Percentiles rank a stretch among this genome's conserved stretches.
These are phyloP conservation scores for Leishmania tarentolae DNA, from an alignment of 208 protist species.

Conservation along the genomic window DNA sequence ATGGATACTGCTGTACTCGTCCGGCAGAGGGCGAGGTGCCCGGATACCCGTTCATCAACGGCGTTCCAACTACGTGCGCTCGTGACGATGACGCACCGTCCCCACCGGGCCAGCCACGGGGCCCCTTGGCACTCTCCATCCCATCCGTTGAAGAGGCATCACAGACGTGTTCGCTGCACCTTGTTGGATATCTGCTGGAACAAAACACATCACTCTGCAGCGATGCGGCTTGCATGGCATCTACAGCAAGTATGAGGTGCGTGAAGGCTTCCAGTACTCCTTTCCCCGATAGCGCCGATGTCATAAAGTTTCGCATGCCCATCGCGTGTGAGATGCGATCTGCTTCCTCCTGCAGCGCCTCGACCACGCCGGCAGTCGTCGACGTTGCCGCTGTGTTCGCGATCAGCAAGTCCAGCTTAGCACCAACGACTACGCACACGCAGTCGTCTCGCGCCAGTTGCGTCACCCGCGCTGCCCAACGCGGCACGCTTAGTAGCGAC, in stretches of 20 bases:
- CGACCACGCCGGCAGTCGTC: background rate
- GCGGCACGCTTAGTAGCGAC: conserved; percentile 37
- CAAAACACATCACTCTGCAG: background rate
- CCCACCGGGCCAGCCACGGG: background rate
- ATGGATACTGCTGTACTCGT: background rate
- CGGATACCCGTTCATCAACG: background rate
- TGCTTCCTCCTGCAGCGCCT: conserved; percentile 28
- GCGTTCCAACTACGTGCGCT: background rate
- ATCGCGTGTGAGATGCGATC: conserved; percentile 45
- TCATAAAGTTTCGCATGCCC: conserved; percentile 47
- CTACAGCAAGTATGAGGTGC: conserved; percentile 45
- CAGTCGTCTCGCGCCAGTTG: conserved; percentile 43
- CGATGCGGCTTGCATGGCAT: conserved; percentile 42
- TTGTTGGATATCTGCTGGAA: background rate
- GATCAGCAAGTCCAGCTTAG: conserved; percentile 39
- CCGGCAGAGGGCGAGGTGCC: background rate
- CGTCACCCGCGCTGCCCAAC: conserved; percentile 39
- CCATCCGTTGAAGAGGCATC: conserved; percentile 5
- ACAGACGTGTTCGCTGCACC: background rate
- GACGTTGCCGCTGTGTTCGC: background rate
- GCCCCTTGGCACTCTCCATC: background rate
- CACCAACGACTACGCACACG: conserved; percentile 48
- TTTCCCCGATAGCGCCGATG: conserved; percentile 38
- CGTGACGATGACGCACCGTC: background rate
- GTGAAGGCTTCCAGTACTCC: conserved; percentile 52